A percentile compares a stretch with the other conserved stretches of the same genome.
These are phyloP conservation scores for Aspergillus bridgeri DNA, from an alignment of 495 filamentous ascomycete genomes.

Conservation along the genomic window DNA sequence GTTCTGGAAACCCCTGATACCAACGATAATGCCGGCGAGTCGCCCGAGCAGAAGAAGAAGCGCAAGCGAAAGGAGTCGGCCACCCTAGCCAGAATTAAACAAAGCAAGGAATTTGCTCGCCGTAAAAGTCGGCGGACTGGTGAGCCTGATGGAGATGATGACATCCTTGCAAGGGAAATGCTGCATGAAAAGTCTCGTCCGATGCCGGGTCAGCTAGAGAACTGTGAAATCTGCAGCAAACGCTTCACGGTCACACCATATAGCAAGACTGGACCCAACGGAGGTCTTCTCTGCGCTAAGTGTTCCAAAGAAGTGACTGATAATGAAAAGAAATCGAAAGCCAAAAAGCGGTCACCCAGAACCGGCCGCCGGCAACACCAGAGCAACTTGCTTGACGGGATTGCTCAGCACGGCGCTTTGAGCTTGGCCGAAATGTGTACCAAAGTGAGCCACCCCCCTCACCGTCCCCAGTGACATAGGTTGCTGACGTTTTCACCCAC, in stretches of 20 bases:
- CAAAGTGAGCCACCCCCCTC: slow-evolving; percentile 39
- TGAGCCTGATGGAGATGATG: slow-evolving; percentile 48
- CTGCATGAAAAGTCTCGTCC: slow-evolving; percentile 61
- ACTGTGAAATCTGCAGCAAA: slow-evolving; percentile 81
- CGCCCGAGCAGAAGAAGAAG: slow-evolving; percentile 56
- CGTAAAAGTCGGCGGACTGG: slow-evolving; percentile 50
- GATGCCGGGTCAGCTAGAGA: slow-evolving; percentile 79
- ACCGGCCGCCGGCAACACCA: slow-evolving; percentile 65
- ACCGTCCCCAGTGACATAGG: background rate
- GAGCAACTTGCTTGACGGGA: slow-evolving; percentile 75
- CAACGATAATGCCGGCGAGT: slow-evolving; percentile 29
- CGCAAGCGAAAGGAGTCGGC: slow-evolving; percentile 59
- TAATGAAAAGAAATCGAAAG: slow-evolving; percentile 57
- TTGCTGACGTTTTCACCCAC: background rate
- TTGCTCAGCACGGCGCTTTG: slow-evolving; percentile 64
- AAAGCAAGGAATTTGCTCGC: slow-evolving; percentile 64
- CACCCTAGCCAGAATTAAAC: slow-evolving; percentile 71
- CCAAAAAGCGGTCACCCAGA: slow-evolving; percentile 54
- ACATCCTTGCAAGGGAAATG: slow-evolving; percentile 48
- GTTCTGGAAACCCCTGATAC: slow-evolving; percentile 24
- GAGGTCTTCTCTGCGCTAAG: slow-evolving; percentile 77
- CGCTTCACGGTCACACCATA: slow-evolving; percentile 95
- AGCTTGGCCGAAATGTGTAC: slow-evolving; percentile 75
- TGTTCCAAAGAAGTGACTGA: slow-evolving; percentile 77
- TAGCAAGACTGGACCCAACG: slow-evolving; percentile 72